These are phyloP conservation scores for Pythium utonaiense DNA, from an alignment of 352 stramenopile genomes.

Conservation along the genomic window DNA sequence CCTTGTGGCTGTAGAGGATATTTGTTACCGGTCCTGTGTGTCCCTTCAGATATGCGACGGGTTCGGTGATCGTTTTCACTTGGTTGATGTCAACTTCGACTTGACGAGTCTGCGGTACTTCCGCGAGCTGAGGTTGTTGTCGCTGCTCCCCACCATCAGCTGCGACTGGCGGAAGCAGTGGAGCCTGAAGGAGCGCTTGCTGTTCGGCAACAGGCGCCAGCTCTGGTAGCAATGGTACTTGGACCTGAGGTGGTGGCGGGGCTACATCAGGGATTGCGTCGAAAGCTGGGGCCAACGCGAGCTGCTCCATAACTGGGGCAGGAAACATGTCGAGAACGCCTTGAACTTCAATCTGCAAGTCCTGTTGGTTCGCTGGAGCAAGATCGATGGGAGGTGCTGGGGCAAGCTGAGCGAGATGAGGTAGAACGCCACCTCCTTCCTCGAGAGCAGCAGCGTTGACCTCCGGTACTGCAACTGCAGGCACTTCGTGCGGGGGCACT, in stretches of 20 bases:
- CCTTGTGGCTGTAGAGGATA: constrained; percentile 78
- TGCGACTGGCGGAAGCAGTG: not conserved
- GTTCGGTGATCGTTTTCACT: constrained; percentile 20
- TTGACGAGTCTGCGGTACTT: constrained; percentile 15
- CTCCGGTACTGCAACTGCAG: not conserved
- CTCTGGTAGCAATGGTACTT: not conserved
- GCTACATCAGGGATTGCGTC: not conserved
- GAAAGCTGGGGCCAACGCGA: not conserved
- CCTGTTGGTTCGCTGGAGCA: not conserved
- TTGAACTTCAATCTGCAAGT: not conserved
- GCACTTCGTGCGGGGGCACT: constrained; percentile 9
- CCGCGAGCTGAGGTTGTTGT: constrained; percentile 22
- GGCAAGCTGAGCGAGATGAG: not conserved
- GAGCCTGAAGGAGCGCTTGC: not conserved
- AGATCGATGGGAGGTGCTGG: not conserved
- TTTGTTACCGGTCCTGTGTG: constrained; percentile 89
- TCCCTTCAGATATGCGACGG: constrained; percentile 47
- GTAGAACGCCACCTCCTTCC: not conserved
- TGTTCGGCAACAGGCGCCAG: not conserved
- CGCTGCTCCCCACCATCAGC: not conserved
- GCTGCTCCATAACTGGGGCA: not conserved
- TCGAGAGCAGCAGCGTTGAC: not conserved
- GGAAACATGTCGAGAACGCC: not conserved
- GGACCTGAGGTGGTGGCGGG: not conserved
- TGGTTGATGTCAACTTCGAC: constrained; percentile 16